A percentile compares a stretch with the other conserved stretches of the same genome.
Conservation (phyloP, 306 rosid genomes). For the Acacia acuminata region DNA sequence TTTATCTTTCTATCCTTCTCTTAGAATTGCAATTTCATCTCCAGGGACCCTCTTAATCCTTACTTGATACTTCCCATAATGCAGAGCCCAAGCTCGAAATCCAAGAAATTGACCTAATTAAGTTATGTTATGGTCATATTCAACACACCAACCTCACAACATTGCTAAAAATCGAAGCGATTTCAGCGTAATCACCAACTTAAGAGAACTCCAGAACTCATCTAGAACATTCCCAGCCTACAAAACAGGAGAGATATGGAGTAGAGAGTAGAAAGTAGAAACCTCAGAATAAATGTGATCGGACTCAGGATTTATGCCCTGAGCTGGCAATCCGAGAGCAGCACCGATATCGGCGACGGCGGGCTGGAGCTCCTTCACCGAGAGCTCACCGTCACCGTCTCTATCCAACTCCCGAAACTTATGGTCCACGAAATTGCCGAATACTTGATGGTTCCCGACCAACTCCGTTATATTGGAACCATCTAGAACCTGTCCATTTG, state of each 20-base stretch:
- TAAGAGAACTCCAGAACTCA: neutral
- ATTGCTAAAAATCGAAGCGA: constrained; percentile 14
- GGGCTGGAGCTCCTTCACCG: constrained; percentile 86
- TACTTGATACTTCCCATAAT: neutral
- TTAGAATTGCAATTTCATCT: neutral
- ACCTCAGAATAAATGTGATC: constrained; percentile 90
- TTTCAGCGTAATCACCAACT: neutral
- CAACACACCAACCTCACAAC: constrained; percentile 12
- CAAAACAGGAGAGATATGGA: neutral
- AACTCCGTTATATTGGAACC: constrained; percentile 92
- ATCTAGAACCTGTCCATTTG: constrained; percentile 67
- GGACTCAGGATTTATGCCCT: constrained; percentile 71
- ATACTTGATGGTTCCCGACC: constrained; percentile 78
- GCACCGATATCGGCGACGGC: constrained; percentile 96
- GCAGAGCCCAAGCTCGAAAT: neutral
- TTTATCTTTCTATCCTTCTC: neutral
- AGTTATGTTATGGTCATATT: constrained; percentile 12
- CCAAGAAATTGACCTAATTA: neutral
- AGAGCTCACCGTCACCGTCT: constrained; percentile 83
- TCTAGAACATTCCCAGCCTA: neutral
- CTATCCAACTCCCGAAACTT: constrained; percentile 79
- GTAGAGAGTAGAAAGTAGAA: neutral
- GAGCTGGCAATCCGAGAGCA: constrained; percentile 93
- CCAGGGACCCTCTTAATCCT: neutral
- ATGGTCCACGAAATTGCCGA: constrained; percentile 69